These are phyloP conservation scores for Cunninghamia lanceolata DNA, from an alignment of 75 land plant genomes.

Conservation along the genomic window DNA sequence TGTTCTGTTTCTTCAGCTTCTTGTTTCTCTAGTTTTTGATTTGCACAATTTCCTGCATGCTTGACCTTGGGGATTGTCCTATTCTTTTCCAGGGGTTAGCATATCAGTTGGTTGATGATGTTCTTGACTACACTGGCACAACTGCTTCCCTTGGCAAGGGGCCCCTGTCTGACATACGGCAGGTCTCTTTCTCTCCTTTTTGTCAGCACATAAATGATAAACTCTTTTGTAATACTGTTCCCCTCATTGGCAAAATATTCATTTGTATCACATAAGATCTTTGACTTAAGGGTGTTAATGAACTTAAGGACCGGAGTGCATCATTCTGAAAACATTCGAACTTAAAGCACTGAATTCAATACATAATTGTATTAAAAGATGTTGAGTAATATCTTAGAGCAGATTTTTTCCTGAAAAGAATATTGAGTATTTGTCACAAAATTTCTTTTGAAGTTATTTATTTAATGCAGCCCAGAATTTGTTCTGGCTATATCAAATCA, in stretches of 20 bases:
- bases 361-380: background rate
- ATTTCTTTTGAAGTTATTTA: background rate
- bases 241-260: background rate
- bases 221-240: background rate
- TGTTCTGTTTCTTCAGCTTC: background rate
- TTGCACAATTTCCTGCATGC: background rate
- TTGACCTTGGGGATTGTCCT: background rate
- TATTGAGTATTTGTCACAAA: background rate
- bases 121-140: slow-evolving; percentile 92
- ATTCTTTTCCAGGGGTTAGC: slow-evolving; percentile 74
- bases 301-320: background rate
- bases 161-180: slow-evolving; percentile 74
- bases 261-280: background rate
- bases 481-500: background rate
- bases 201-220: background rate
- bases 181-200: slow-evolving; percentile 32
- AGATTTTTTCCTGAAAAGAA: background rate
- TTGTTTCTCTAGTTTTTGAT: background rate
- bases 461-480: background rate
- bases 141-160: slow-evolving; percentile 90
- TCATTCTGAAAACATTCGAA: background rate
- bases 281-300: background rate
- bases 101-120: slow-evolving; percentile 89
- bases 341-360: background rate
- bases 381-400: background rate